Evolutionary conservation across 179 eudicot species (phyloP), one percentile per base, ranked within the genome.

Genomic region (Silene vulgaris): DNA sequence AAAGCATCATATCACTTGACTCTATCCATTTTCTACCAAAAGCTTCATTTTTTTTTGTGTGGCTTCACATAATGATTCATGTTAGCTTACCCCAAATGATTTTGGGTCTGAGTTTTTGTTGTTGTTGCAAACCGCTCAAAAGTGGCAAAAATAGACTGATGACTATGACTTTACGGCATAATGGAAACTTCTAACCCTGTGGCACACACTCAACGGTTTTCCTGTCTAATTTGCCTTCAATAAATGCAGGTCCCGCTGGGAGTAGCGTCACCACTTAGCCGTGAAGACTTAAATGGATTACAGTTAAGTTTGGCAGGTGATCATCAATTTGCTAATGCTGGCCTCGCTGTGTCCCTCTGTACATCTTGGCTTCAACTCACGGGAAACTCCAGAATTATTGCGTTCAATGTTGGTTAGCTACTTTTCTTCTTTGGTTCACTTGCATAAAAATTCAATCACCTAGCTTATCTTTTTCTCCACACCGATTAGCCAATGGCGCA

Each of bases 261-360:
- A 82, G 84, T 86, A 40, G 86, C 77, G 52, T 77, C 86, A 48
- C 92, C 97, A 66, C 89, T 91, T 40, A 81, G 80, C 75, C 67
- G 69, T 50, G 76, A 70, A 59, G 84, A 77, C 23, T 76, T 87
- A 65, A 84, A 85, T 69, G 97, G 89, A 59, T 67, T 74, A 37
- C 83, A 84, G 76, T 85, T 91, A 74, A 82, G 92, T 81, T 85
- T 89, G 84, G 85, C 89, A 72, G 96, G 97, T 65, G 92, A 90
- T 76, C 97, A 91, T 87, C 97, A 91, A 74, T 75, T 75, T 73
- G 81, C 82, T n/a, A 91, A 91, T 83, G 97, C 92, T 76, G 90
- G 90, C 74, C 91, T 91, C 73, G 97, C 97, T 74, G 89, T 88
- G 48, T 80, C 95, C 63, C 90, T 91, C 21, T 90, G 95, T 69